Evolutionary conservation across 371 early-diverging fungal genomes (phyloP), one percentile per base, ranked within the genome.

Genomic region (Saksenaea vasiformis): DNA sequence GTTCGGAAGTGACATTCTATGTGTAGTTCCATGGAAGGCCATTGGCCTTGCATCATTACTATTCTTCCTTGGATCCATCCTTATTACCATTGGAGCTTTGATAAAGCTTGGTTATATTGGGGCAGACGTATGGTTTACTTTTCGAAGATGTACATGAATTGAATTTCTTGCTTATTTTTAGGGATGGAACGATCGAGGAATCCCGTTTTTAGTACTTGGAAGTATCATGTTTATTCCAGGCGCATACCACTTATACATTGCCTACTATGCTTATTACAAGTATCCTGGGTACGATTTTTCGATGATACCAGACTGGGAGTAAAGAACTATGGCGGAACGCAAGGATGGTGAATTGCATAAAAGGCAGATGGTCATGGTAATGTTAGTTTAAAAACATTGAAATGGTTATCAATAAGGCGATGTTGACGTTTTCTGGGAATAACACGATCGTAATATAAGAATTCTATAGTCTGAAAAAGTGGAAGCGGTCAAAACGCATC

Each of bases 21-120:
- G 5, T 53, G 7, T 59, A 86, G 87, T 86, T 68, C 89, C 89
- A 55, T 87, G 87, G 87, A 88, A 79, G 51, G 86, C 89, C 4
- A 88, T 88, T 58, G 64, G 71, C 11, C 66, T 88, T n/a, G 87
- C 89, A 3, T 55, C 69, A 24, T 51, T 80, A 31, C 67, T 88
- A 2, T 77, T 88, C 51, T 24, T 77, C 8, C 31, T 79, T 8
- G 87, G 89, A 22, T 72, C 79, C 35, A 70, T 66, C 14, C 61
- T 66, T 61, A 61, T 66, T 13, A 57, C 57, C 8, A 39, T 66
- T 27, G 67, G 67, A 17, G 28, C 53, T 15, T 57, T 61, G 57
- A 44, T 66, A 19, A 61, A 61, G 4, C 41, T 61, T 13, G 58
- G 61, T 3, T 66, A 61, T 39, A 61, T 66, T 34, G 66, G 72